Percentiles rank a stretch among this genome's conserved stretches.
Evolutionary conservation across 1,284 basidiomycete genomes (phyloP).

Genomic region (Pseudozyma tsukubaensis): DNA sequence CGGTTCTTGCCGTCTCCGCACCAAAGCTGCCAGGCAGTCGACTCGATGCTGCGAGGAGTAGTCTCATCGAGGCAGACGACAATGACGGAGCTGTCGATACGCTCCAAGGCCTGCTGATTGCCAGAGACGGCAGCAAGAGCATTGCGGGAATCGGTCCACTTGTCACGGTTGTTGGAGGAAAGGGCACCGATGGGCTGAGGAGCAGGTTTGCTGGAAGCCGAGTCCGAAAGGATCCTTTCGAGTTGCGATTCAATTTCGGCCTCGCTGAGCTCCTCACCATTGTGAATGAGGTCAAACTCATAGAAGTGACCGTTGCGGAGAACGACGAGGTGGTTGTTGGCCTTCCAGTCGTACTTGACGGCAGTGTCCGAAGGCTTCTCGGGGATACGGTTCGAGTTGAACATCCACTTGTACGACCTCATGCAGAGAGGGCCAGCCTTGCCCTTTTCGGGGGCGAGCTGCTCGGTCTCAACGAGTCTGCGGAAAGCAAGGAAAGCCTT

Average conservation of each 20-base stretch:
- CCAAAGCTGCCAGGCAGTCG: constrained; percentile 80
- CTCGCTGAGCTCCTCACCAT: constrained; percentile 76
- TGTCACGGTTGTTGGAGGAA: constrained; percentile 88
- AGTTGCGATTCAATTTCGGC: constrained; percentile 87
- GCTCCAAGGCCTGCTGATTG: constrained; percentile 79
- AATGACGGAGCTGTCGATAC: constrained; percentile 90
- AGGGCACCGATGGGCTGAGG: constrained; percentile 80
- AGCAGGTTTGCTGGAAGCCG: constrained; percentile 75
- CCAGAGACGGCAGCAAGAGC: constrained; percentile 75
- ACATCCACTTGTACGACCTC: constrained; percentile 97
- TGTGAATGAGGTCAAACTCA: constrained; percentile 75
- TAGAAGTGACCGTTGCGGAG: constrained; percentile 92
- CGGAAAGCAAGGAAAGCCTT: constrained; percentile 67
- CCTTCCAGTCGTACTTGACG: constrained; percentile 79
- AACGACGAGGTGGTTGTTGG: constrained; percentile 89
- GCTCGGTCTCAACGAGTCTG: constrained; percentile 70
- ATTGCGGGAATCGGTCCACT: constrained; percentile 81
- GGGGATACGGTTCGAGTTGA: constrained; percentile 90
- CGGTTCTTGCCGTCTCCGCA: constrained; percentile 90
- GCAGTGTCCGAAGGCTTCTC: constrained; percentile 85
- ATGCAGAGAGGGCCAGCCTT: constrained; percentile 87
- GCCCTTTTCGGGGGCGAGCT: constrained; percentile 89
- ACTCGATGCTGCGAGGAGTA: constrained; percentile 82
- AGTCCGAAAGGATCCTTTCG: constrained; percentile 78
- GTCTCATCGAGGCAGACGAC: constrained; percentile 86